Conservation (phyloP, 805 yeast genomes). For the Sugiyamaella chiloensis region DNA sequence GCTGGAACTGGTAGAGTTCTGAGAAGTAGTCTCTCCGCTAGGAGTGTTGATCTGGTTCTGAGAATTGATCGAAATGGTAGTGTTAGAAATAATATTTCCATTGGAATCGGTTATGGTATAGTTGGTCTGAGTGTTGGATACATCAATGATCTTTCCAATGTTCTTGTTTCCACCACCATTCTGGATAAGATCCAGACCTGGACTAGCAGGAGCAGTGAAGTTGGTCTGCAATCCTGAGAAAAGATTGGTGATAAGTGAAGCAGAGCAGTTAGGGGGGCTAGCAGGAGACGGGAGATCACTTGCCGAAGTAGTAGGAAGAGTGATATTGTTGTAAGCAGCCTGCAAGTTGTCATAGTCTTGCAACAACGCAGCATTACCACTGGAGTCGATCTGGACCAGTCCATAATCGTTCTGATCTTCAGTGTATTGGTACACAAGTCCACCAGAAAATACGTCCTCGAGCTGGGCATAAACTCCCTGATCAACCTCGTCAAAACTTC, state of each 20-base stretch:
- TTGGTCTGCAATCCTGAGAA: constrained; percentile 31
- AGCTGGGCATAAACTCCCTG: constrained; percentile 68
- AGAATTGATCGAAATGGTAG: constrained; percentile 24
- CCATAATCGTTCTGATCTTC: constrained; percentile 79
- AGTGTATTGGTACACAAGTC: constrained; percentile 87
- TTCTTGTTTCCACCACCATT: constrained; percentile 39
- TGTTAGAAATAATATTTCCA: constrained; percentile 29
- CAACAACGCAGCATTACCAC: constrained; percentile 47
- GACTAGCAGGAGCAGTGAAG: constrained; percentile 36
- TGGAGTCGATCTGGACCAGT: constrained; percentile 56
- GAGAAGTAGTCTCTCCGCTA: constrained; percentile 16
- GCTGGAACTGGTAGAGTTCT: constrained; percentile 16
- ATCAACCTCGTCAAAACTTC: constrained; percentile 78
- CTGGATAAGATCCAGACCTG: constrained; percentile 34
- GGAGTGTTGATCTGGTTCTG: constrained; percentile 28
- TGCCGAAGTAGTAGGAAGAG: constrained; percentile 24
- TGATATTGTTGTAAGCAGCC: constrained; percentile 47
- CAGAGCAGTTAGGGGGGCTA: constrained; percentile 29
- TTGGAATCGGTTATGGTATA: constrained; percentile 31
- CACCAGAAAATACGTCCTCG: constrained; percentile 62
- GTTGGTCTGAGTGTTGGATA: constrained; percentile 27
- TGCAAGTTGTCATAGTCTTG: constrained; percentile 63
- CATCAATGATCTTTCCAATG: constrained; percentile 33
- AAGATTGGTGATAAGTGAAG: constrained; percentile 23
- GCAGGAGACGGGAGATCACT: constrained; percentile 21